Percentiles rank a stretch among this genome's conserved stretches.
Conservation (phyloP, 176 grass and related monocot species). For the Pharus latifolius region DNA sequence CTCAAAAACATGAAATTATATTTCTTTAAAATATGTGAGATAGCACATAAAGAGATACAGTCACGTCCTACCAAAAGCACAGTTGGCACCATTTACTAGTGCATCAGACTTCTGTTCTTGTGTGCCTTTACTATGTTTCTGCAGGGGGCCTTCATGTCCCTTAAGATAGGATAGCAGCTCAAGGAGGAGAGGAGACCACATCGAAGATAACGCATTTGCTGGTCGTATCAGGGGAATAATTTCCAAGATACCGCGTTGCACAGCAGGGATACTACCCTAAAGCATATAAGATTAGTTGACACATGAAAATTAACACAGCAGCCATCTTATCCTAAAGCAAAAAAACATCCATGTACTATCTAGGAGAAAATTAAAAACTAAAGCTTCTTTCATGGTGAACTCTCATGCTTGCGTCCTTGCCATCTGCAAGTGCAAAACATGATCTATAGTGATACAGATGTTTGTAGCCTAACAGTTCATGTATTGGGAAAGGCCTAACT, state of each 20-base stretch:
- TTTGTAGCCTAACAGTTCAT: not conserved
- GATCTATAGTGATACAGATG: too few relatives aligned
- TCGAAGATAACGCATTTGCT: slow-evolving; percentile 47
- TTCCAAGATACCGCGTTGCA: slow-evolving; percentile 79
- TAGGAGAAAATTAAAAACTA: not conserved
- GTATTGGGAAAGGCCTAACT: not conserved
- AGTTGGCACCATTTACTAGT: slow-evolving; percentile 14
- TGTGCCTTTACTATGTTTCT: slow-evolving; percentile 39
- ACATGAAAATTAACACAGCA: not conserved
- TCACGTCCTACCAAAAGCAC: slow-evolving; percentile 27
- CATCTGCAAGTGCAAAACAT: not conserved
- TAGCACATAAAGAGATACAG: not conserved
- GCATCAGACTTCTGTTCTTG: slow-evolving; percentile 22
- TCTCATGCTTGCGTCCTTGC: not conserved
- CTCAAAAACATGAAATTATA: not conserved
- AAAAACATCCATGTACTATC: not conserved
- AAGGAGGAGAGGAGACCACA: slow-evolving; percentile 69
- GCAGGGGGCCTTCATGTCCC: slow-evolving; percentile 38
- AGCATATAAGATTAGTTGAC: slow-evolving; percentile 25
- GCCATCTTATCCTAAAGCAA: not conserved
- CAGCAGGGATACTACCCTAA: slow-evolving; percentile 64
- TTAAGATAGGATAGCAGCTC: slow-evolving; percentile 84
- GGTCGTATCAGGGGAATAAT: slow-evolving; percentile 81
- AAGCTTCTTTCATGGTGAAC: not conserved
- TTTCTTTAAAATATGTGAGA: slow-evolving; percentile 10